These are phyloP conservation scores for Pholiota adiposa DNA, from an alignment of 1,284 basidiomycete species.

Conservation along the genomic window DNA sequence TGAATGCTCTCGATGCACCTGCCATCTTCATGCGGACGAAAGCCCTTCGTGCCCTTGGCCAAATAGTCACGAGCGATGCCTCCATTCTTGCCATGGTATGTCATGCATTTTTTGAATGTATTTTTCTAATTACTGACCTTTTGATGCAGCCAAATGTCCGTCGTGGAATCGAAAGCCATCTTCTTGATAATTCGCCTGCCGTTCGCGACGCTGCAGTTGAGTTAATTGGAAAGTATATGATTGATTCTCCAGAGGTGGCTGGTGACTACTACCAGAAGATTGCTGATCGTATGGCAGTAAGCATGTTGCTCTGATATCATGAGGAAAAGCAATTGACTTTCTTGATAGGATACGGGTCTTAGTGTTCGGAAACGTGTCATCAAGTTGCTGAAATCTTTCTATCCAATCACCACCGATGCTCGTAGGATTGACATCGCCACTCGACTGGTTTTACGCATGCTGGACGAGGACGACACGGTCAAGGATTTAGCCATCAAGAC, in stretches of 20 bases:
- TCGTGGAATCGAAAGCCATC: conserved; percentile 84
- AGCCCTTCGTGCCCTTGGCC: conserved; percentile 83
- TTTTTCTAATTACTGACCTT: too few species aligned
- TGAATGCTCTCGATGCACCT: conserved; percentile 78
- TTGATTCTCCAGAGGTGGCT: conserved; percentile 84
- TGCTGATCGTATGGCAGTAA: conserved; percentile 84
- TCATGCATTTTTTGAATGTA: conserved; percentile 23
- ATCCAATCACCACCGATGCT: conserved; percentile 61
- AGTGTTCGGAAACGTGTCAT: conserved; percentile 94
- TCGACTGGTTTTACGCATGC: conserved; percentile 81
- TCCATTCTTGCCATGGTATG: conserved; percentile 78
- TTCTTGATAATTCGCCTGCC: conserved; percentile 88
- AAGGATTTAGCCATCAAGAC: conserved; percentile 91
- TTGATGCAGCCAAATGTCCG: conserved; percentile 64
- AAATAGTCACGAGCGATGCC: conserved; percentile 86
- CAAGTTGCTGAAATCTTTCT: conserved; percentile 88
- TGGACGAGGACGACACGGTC: conserved; percentile 93
- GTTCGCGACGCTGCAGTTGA: conserved; percentile 97
- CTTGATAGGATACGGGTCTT: conserved; percentile 83
- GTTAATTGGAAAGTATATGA: conserved; percentile 93
- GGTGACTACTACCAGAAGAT: conserved; percentile 87
- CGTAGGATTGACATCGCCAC: conserved; percentile 83
- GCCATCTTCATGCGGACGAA: conserved; percentile 90
- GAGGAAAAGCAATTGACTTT: conserved; percentile 10
- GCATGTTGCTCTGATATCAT: conserved; percentile 30